These are phyloP conservation scores for Fusarium domesticum DNA, from an alignment of 2,329 filamentous ascomycete genomes.

Conservation along the genomic window DNA sequence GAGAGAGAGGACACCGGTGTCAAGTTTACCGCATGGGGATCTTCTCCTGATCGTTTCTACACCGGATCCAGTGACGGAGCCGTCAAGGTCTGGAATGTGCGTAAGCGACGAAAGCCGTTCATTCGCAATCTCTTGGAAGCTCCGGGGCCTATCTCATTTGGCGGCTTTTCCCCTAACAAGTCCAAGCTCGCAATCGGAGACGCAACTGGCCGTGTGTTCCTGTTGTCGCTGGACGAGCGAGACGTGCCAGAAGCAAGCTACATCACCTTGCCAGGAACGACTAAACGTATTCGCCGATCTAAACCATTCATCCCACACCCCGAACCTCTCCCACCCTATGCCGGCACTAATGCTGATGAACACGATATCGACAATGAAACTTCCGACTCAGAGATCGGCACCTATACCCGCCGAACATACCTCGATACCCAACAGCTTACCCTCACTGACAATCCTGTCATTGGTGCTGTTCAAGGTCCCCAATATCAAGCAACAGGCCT, in stretches of 20 bases:
- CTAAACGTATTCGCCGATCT: conserved; percentile 42
- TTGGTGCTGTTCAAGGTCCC: conserved; percentile 57
- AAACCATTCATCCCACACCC: conserved; percentile 49
- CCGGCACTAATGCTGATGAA: conserved; percentile 18
- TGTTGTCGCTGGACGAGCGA: conserved; percentile 50
- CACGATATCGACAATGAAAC: conserved; percentile 4
- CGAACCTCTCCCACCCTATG: conserved; percentile 43
- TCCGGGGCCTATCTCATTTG: conserved; percentile 55
- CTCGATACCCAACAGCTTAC: conserved; percentile 42
- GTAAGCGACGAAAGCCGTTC: conserved; percentile 42
- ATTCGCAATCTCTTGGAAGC: conserved; percentile 54
- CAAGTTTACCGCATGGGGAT: conserved; percentile 62
- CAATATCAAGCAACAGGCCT: conserved; percentile 46
- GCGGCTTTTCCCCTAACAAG: conserved; percentile 56
- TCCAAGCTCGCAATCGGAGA: conserved; percentile 58
- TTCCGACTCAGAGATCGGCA: conserved; percentile 17
- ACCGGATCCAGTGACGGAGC: conserved; percentile 62
- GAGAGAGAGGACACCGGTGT: conserved; percentile 59
- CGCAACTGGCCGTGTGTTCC: conserved; percentile 57
- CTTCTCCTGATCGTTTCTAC: conserved; percentile 55
- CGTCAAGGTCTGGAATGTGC: conserved; percentile 62
- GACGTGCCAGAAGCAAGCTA: conserved; percentile 37
- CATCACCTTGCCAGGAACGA: conserved; percentile 35
- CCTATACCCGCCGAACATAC: conserved; percentile 28
- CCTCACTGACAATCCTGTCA: conserved; percentile 42